phyloP scores from a whole-genome alignment of 495 filamentous ascomycete genomes.

The Trichoderma orchidacearum region DNA sequence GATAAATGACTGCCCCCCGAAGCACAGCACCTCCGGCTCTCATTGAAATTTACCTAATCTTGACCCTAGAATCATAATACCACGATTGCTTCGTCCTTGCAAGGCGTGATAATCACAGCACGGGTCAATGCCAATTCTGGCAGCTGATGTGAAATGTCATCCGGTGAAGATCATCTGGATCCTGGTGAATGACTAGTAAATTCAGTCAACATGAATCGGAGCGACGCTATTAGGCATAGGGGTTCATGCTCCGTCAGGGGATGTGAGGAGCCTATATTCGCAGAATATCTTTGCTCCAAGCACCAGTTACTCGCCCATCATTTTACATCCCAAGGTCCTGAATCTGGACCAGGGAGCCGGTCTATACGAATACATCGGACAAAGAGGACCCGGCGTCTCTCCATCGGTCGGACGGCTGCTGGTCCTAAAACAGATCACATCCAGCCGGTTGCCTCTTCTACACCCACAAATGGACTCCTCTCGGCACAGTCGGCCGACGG shows the following conservation, averaged over 20 bases:
- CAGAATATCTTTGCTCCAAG: neutral
- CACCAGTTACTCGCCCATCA: neutral
- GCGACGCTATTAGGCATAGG: neutral
- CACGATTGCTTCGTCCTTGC: neutral
- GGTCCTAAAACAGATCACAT: neutral
- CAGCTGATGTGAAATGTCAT: conserved; percentile 31
- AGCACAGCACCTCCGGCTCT: neutral
- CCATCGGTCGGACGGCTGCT: neutral
- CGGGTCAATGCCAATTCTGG: neutral
- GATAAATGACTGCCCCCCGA: too few species aligned
- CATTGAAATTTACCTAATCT: neutral
- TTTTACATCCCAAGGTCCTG: neutral
- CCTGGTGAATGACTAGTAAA: conserved; percentile 87
- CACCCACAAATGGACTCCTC: neutral
- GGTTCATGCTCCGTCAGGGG: neutral
- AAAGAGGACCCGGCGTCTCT: neutral
- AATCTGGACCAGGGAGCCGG: neutral
- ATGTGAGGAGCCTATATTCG: neutral
- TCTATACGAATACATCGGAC: neutral
- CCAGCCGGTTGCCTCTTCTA: neutral
- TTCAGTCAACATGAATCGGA: conserved; percentile 53
- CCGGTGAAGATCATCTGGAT: conserved; percentile 74
- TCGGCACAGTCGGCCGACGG: neutral
- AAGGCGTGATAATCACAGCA: neutral
- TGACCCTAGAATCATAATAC: neutral